Base-by-base conservation (phyloP, 371 early-diverging fungal genomes). In the Mycotypha africana region DNA sequence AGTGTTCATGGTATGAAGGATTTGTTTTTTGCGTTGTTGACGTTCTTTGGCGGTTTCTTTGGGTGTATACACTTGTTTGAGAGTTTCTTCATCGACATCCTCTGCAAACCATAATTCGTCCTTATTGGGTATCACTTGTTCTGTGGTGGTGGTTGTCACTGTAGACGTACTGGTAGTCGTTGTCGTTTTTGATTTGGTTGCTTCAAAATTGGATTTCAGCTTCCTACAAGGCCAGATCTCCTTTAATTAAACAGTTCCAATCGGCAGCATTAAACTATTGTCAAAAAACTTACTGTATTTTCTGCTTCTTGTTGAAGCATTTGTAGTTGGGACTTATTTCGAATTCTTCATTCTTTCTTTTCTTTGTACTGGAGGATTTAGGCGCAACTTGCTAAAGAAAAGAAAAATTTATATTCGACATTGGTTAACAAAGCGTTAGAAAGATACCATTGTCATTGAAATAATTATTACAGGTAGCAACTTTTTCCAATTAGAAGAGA, bases 101-200 rank as follows among this genome's bases (percentile, higher is more conserved):
- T 80, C 81, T 15, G 55, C 68, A 47, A 79, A 79, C 82, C 82
- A 81, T 24, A 81, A 58, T 17, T 77, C 67, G 0, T 76, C 66
- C 22, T 66, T 68, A 3, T 65, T 58, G 48, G 64, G 65, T 39
- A 70, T 70, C 17, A 49, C 26, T 31, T 17, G 21, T 23, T 38
- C 28, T 19, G 38, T 37, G 46, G 46, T 51, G 12, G 6, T 28
- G 12, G 12, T 28, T 28, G 30, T 28, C 6, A 12, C 12, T 8
- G 30, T 28, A 28, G 30, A 12, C 6, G 30, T 28, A 28, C 12
- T 28, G 6, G 30, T 8, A 6, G 6, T n/a, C n/a, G n/a, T n/a
- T n/a, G n/a, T n/a, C n/a, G n/a, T n/a, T n/a, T n/a, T n/a, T n/a
- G n/a, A 8, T 28, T 28, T 28, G 12, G 30, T 8, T 6, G 19